Conservation (phyloP, 2,329 filamentous ascomycete species). For the Dryadomyces quercivorus region DNA sequence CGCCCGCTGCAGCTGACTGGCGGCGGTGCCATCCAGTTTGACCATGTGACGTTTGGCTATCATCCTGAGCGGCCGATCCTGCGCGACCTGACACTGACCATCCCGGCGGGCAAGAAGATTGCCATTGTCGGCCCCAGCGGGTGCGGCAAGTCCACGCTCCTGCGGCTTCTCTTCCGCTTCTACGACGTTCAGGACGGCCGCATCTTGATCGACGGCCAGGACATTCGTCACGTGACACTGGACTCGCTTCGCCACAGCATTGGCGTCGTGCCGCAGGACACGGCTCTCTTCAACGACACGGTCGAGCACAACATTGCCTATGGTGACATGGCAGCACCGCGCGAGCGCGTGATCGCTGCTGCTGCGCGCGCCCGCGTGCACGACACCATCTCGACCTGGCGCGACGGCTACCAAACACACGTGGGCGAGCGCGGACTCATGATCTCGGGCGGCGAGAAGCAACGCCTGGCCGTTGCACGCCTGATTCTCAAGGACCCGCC, state of each 20-base stretch:
- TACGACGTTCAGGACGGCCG: conserved; percentile 80
- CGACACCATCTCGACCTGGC: conserved; percentile 66
- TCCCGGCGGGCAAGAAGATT: conserved; percentile 91
- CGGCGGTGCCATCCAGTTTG: conserved; percentile 84
- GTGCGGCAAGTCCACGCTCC: conserved; percentile 89
- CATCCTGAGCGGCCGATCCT: conserved; percentile 77
- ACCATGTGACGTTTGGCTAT: conserved; percentile 93
- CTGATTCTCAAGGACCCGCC: conserved; percentile 26
- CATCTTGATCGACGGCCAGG: conserved; percentile 86
- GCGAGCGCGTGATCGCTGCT: conserved; percentile 62
- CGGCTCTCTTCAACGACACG: conserved; percentile 91
- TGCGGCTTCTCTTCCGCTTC: conserved; percentile 83
- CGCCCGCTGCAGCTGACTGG: conserved; percentile 57
- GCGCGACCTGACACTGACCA: conserved; percentile 71
- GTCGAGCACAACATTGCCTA: conserved; percentile 95
- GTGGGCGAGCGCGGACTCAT: conserved; percentile 44
- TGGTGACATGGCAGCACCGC: conserved; percentile 60
- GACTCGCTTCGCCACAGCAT: conserved; percentile 77
- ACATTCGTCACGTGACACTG: conserved; percentile 70
- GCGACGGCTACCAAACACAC: conserved; percentile 79
- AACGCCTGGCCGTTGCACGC: conserved; percentile 38
- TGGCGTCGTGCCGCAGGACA: conserved; percentile 94
- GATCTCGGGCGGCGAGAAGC: conserved; percentile 43
- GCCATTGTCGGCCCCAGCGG: conserved; percentile 91
- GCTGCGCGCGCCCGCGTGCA: conserved; percentile 77